phyloP scores from a whole-genome alignment of 2,329 filamentous ascomycete species.

The Xylariales sp. region DNA sequence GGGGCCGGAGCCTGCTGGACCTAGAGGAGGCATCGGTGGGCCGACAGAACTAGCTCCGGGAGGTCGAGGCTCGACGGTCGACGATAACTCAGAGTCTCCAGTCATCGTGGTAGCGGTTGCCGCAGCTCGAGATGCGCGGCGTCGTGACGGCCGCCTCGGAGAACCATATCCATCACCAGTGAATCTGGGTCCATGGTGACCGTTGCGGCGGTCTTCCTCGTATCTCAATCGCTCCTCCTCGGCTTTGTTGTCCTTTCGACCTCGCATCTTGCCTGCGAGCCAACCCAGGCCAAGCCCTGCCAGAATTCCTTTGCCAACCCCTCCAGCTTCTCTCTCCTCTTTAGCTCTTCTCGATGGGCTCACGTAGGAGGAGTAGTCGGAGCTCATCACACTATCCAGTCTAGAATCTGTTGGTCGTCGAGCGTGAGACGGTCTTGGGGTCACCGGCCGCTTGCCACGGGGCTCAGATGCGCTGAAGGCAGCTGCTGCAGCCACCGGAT shows the following conservation, averaged over 20 bases:
- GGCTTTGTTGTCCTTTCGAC: constrained; percentile 46
- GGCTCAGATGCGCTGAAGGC: constrained; percentile 42
- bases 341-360: constrained; percentile 57
- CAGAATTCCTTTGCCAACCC: constrained; percentile 52
- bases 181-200: constrained; percentile 59
- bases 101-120: constrained; percentile 23
- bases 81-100: constrained; percentile 26
- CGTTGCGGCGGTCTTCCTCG: constrained; percentile 49
- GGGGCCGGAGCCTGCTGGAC: constrained; percentile 14
- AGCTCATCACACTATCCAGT: constrained; percentile 43
- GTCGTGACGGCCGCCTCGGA: constrained; percentile 35
- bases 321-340: constrained; percentile 37
- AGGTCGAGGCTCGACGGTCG: constrained; percentile 35
- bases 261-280: constrained; percentile 61
- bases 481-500: constrained; percentile 37
- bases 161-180: constrained; percentile 63
- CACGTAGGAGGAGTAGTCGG: constrained; percentile 56
- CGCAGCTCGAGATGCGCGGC: constrained; percentile 17
- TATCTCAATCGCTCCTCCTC: constrained; percentile 44
- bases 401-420: constrained; percentile 32
- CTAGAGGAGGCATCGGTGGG: constrained; percentile 33
- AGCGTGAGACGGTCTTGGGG: constrained; percentile 43
- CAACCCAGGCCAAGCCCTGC: constrained; percentile 65
- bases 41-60: constrained; percentile 23
- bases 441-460: constrained; percentile 35